A percentile compares a stretch with the other conserved stretches of the same genome.
phyloP scores from a whole-genome alignment of 371 early-diverging fungal species.

The Mucor saturninus region DNA sequence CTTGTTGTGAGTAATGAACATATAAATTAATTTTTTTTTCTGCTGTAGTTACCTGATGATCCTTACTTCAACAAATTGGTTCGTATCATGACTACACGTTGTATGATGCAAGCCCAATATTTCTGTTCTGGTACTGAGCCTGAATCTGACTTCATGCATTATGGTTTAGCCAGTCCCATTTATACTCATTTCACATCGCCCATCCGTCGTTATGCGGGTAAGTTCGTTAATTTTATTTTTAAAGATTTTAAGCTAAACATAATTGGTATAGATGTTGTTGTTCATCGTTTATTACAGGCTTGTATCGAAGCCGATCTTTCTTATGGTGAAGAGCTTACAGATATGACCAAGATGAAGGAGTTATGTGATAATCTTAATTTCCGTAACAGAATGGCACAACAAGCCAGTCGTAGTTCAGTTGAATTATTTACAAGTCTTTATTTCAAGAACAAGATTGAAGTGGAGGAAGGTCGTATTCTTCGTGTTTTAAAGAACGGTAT shows the following conservation, averaged over 20 bases:
- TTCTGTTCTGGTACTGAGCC: constrained; percentile 83
- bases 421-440: constrained; percentile 94
- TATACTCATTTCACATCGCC: constrained; percentile 98
- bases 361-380: constrained; percentile 90
- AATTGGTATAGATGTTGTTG: constrained; percentile 80
- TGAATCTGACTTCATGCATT: constrained; percentile 84
- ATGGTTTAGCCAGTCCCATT: constrained; percentile 84
- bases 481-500: constrained; percentile 94
- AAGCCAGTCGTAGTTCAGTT: constrained; percentile 91
- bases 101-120: constrained; percentile 94
- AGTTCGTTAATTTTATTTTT: neutral
- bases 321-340: constrained; percentile 76
- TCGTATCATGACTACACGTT: constrained; percentile 91
- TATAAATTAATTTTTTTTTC: neutral
- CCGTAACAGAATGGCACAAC: constrained; percentile 95
- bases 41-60: constrained; percentile 63
- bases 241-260: neutral
- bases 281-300: constrained; percentile 89
- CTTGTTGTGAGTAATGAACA: neutral
- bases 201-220: constrained; percentile 92
- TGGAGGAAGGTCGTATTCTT: constrained; percentile 89
- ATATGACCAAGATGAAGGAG: constrained; percentile 80
- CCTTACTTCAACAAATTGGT: constrained; percentile 90
- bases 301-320: constrained; percentile 67
- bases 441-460: constrained; percentile 86